A percentile compares a stretch with the other conserved stretches of the same genome.
Evolutionary conservation across 2,329 filamentous ascomycete species (phyloP).

Genomic region (Chaetoscypha palmicola): DNA sequence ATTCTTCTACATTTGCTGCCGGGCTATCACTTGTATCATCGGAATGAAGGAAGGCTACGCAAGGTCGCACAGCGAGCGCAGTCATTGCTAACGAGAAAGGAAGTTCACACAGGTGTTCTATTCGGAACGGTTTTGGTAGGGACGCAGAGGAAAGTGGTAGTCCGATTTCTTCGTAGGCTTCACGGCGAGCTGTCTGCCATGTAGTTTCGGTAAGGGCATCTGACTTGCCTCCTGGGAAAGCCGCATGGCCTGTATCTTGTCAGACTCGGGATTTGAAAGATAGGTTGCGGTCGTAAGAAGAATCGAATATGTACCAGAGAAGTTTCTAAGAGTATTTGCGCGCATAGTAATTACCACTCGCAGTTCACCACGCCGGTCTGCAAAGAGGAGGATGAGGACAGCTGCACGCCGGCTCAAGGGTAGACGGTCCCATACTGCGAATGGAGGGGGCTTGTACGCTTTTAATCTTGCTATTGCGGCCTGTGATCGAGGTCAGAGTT

Average conservation of each 20-base stretch:
- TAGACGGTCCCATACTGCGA: constrained; percentile 54
- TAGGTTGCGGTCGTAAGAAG: not conserved
- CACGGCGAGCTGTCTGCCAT: constrained; percentile 76
- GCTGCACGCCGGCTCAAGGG: constrained; percentile 67
- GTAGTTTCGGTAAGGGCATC: constrained; percentile 52
- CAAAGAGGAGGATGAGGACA: constrained; percentile 81
- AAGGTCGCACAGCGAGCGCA: constrained; percentile 66
- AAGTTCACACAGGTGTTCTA: constrained; percentile 82
- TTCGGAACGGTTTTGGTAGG: constrained; percentile 68
- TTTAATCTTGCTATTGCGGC: constrained; percentile 48
- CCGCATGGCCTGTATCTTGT: constrained; percentile 51
- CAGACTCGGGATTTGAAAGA: not conserved
- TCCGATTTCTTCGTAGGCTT: constrained; percentile 91
- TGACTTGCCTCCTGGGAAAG: constrained; percentile 74
- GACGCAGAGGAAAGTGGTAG: constrained; percentile 64
- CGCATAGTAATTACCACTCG: constrained; percentile 64
- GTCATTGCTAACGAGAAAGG: constrained; percentile 70
- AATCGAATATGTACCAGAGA: constrained; percentile 52
- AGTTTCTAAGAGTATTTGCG: constrained; percentile 54
- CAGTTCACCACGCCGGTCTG: constrained; percentile 73
- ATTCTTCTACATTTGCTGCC: constrained; percentile 53
- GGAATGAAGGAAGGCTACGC: constrained; percentile 69
- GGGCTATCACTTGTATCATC: constrained; percentile 35
- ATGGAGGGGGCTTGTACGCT: constrained; percentile 53
- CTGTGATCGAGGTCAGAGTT: constrained; percentile 17